A percentile compares a stretch with the other conserved stretches of the same genome.
Evolutionary conservation across 306 rosid species (phyloP).

Genomic region (Albizia julibrissin): DNA sequence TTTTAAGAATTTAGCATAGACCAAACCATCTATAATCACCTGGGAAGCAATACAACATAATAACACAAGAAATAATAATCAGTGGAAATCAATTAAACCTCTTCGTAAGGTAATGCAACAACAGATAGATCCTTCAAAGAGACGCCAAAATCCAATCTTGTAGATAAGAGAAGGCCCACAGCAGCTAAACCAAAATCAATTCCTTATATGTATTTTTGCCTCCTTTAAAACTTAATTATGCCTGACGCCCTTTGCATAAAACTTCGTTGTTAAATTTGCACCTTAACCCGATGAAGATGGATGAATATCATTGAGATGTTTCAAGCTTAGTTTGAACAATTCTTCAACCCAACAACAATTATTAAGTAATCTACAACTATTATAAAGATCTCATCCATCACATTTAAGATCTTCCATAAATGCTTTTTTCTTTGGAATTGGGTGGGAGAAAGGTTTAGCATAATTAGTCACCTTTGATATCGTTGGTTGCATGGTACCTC

Average conservation of each 20-base stretch:
- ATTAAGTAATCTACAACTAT: background rate
- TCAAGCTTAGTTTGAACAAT: background rate
- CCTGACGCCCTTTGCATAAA: too few species aligned
- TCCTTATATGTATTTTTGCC: too few species aligned
- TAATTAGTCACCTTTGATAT: too few species aligned
- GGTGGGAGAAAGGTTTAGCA: background rate
- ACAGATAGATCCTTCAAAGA: slow-evolving; percentile 87
- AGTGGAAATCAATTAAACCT: slow-evolving; percentile 45
- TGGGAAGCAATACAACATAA: background rate
- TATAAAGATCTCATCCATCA: slow-evolving; percentile 19
- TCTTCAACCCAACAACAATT: background rate
- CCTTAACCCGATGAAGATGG: background rate
- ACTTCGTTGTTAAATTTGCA: too few species aligned
- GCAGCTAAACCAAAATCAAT: slow-evolving; percentile 82
- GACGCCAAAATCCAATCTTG: slow-evolving; percentile 87
- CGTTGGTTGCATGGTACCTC: too few species aligned
- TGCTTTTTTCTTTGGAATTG: background rate
- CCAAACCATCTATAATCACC: background rate
- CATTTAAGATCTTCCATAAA: slow-evolving; percentile 19
- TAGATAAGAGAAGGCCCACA: slow-evolving; percentile 61
- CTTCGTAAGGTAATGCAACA: slow-evolving; percentile 84
- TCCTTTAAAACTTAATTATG: too few species aligned
- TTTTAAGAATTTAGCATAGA: background rate
- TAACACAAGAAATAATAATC: background rate
- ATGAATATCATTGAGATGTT: background rate